Conservation (phyloP, 257 asterid genomes). For the Leptodermis oblonga region DNA sequence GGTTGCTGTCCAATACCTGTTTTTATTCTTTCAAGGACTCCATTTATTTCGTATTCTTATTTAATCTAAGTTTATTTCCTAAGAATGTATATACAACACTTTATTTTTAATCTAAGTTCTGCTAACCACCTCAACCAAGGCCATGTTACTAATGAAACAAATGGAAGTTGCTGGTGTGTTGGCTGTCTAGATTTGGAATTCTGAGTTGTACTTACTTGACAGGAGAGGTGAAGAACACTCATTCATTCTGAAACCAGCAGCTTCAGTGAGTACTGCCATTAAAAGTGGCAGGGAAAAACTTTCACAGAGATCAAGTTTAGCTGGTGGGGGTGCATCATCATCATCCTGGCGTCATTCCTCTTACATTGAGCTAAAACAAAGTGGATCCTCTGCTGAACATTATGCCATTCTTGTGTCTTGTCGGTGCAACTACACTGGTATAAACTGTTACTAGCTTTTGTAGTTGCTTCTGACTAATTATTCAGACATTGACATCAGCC, state of each 20-base stretch:
- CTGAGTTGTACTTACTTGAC: conserved; percentile 32
- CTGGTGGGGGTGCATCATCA: conserved; percentile 45
- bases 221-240: conserved; percentile 99
- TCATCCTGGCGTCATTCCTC: conserved; percentile 45
- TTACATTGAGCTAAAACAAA: conserved; percentile 41
- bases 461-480: not conserved
- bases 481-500: not conserved
- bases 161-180: conserved; percentile 12
- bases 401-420: conserved; percentile 94
- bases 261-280: conserved; percentile 53
- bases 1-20: conserved; percentile 49
- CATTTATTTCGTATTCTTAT: not conserved
- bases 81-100: not conserved
- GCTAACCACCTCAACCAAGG: not conserved
- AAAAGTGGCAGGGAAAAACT: conserved; percentile 36
- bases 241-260: conserved; percentile 82
- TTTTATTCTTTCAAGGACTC: not conserved
- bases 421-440: conserved; percentile 96
- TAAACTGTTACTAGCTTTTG: conserved; percentile 6
- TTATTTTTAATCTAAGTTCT: not conserved
- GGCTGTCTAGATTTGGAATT: conserved; percentile 18
- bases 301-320: conserved; percentile 31
- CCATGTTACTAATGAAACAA: not conserved
- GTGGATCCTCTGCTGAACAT: conserved; percentile 51
- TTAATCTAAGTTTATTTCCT: not conserved